A percentile compares a stretch with the other conserved stretches of the same genome.
Conservation (phyloP, 2,329 filamentous ascomycete species). For the Harringtonia aguacate region DNA sequence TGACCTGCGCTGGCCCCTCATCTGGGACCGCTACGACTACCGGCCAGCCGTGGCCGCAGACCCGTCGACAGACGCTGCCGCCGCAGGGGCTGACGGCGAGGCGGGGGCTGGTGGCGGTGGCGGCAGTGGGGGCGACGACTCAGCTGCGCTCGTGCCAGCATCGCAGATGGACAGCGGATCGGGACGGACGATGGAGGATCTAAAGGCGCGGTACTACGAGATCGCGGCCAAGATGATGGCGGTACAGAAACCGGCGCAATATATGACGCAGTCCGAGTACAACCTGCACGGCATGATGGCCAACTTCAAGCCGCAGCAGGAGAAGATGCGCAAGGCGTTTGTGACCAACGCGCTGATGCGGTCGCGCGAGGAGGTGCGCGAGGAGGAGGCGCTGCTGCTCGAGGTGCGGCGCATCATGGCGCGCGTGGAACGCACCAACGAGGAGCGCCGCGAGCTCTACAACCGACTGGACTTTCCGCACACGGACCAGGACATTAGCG, state of each 20-base stretch:
- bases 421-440: constrained; percentile 74
- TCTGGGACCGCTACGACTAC: constrained; percentile 89
- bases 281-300: constrained; percentile 73
- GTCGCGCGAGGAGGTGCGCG: constrained; percentile 76
- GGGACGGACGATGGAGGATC: constrained; percentile 67
- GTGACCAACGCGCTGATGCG: constrained; percentile 70
- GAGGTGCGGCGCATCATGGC: constrained; percentile 89
- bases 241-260: constrained; percentile 65
- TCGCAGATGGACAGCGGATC: constrained; percentile 18
- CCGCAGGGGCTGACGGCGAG: background rate
- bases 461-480: constrained; percentile 74
- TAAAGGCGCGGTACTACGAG: constrained; percentile 86
- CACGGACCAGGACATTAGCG: constrained; percentile 56
- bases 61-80: constrained; percentile 26
- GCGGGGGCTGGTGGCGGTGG: constrained; percentile 8
- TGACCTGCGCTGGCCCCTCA: constrained; percentile 81
- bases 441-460: constrained; percentile 81
- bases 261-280: constrained; percentile 82
- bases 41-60: constrained; percentile 34
- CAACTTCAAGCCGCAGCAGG: constrained; percentile 73
- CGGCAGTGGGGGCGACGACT: constrained; percentile 5
- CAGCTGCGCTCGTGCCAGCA: constrained; percentile 42
- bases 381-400: constrained; percentile 80
- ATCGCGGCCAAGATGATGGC: constrained; percentile 77
- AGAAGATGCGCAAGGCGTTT: constrained; percentile 73